phyloP scores from a whole-genome alignment of 495 filamentous ascomycete genomes.

The Tuber magnatum region DNA sequence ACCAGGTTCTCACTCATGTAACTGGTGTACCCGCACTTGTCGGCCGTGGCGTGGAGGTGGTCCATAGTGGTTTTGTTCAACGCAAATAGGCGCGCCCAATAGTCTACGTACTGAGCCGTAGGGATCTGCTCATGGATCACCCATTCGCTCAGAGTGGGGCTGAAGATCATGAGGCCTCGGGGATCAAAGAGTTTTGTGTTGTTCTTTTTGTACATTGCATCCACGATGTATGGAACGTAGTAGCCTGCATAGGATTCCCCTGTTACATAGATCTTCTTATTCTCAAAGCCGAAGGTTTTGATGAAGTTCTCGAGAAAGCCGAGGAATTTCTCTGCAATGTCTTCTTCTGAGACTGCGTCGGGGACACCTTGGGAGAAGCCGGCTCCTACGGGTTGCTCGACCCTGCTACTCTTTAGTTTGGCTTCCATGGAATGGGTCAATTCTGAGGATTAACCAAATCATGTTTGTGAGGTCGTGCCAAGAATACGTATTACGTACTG shows the following conservation, averaged over 20 bases:
- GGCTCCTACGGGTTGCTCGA: conserved; percentile 72
- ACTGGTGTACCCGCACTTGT: conserved; percentile 59
- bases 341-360: conserved; percentile 57
- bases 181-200: conserved; percentile 62
- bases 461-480: conserved; percentile 73
- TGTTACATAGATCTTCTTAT: conserved; percentile 59
- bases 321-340: conserved; percentile 60
- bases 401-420: conserved; percentile 27
- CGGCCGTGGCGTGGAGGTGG: conserved; percentile 50
- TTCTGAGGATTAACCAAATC: conserved; percentile 47
- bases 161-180: conserved; percentile 61
- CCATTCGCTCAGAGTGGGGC: conserved; percentile 55
- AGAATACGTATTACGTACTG: conserved; percentile 58
- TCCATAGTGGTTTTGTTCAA: conserved; percentile 61
- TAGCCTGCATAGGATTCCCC: conserved; percentile 67
- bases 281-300: conserved; percentile 57
- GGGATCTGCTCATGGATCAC: conserved; percentile 51
- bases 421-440: conserved; percentile 6
- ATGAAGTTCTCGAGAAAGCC: conserved; percentile 66
- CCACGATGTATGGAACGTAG: conserved; percentile 73
- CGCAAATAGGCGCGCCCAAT: conserved; percentile 54
- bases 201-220: conserved; percentile 61
- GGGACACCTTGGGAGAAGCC: conserved; percentile 60
- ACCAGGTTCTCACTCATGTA: conserved; percentile 56
- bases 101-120: conserved; percentile 55